phyloP scores from a whole-genome alignment of 208 protist species.

The Crithidia mellificae region DNA sequence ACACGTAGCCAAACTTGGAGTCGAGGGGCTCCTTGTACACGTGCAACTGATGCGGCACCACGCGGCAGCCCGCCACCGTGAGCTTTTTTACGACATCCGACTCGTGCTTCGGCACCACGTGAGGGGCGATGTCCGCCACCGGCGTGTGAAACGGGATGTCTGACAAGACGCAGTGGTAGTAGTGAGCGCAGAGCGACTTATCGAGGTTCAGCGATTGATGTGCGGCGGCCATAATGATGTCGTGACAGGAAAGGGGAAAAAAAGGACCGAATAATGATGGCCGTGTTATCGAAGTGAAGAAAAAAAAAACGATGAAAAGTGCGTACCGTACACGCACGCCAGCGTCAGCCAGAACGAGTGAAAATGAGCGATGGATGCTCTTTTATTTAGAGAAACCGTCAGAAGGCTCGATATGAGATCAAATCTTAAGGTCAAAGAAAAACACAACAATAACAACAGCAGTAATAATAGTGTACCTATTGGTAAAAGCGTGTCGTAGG shows the following conservation, averaged over 20 bases:
- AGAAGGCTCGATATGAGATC: too few species aligned
- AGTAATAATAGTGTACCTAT: too few species aligned
- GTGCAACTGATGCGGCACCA: conserved; percentile 77
- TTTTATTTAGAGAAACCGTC: too few species aligned
- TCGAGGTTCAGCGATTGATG: conserved; percentile 31
- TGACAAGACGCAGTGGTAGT: conserved; percentile 67
- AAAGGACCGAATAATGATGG: not conserved
- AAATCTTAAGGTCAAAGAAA: too few species aligned
- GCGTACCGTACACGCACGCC: too few species aligned
- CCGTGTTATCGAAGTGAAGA: too few species aligned
- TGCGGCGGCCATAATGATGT: not conserved
- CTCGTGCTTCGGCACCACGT: conserved; percentile 42
- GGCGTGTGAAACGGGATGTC: conserved; percentile 51
- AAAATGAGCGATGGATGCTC: too few species aligned
- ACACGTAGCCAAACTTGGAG: conserved; percentile 76
- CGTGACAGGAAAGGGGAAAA: not conserved
- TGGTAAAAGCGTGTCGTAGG: too few species aligned
- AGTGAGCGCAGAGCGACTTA: conserved; percentile 40
- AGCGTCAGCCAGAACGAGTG: too few species aligned
- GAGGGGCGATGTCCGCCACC: conserved; percentile 40
- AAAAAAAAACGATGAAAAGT: too few species aligned
- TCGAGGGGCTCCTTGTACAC: conserved; percentile 80
- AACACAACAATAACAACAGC: too few species aligned
- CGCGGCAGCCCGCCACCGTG: conserved; percentile 25
- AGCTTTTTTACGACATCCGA: conserved; percentile 47